phyloP scores from a whole-genome alignment of 331 rosid species.

The Phaseolus coccineus region DNA sequence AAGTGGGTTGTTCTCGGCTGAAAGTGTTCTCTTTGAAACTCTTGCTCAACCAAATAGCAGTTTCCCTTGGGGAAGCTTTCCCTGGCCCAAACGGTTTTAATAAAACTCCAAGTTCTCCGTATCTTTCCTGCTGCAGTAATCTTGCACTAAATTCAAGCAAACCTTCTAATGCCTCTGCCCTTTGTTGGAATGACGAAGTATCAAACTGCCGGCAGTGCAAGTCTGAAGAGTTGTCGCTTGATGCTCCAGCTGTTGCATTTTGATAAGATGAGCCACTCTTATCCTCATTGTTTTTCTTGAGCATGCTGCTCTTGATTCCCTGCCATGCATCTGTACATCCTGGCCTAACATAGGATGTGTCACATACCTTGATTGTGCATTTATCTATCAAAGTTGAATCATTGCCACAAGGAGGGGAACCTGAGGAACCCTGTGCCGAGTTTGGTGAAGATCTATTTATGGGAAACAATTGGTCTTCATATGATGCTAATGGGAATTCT shows the following conservation, averaged over 20 bases:
- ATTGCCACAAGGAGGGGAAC: constrained; percentile 57
- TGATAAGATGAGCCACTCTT: constrained; percentile 70
- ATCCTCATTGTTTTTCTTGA: constrained; percentile 47
- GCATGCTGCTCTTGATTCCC: constrained; percentile 63
- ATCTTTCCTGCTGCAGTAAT: constrained; percentile 75
- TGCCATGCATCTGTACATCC: constrained; percentile 61
- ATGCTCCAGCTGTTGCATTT: constrained; percentile 86
- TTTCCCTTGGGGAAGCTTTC: constrained; percentile 90
- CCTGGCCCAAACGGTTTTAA: constrained; percentile 92
- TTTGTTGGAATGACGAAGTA: constrained; percentile 75
- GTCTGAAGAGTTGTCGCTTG: constrained; percentile 82
- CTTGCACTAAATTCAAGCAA: constrained; percentile 95
- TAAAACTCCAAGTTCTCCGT: constrained; percentile 84
- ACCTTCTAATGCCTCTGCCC: constrained; percentile 96
- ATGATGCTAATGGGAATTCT: constrained; percentile 82
- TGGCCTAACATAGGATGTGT: constrained; percentile 55
- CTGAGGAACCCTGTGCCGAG: constrained; percentile 59
- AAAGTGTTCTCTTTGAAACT: constrained; percentile 75
- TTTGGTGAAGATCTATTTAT: constrained; percentile 53
- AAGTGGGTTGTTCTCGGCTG: constrained; percentile 56
- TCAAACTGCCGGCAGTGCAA: constrained; percentile 63
- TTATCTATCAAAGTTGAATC: constrained; percentile 80
- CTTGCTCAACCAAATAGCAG: constrained; percentile 94
- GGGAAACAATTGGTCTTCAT: constrained; percentile 62
- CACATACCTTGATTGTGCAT: constrained; percentile 71